Percentiles rank a stretch among this genome's conserved stretches.
Conservation (phyloP, 2,329 filamentous ascomycete genomes). For the Nakataea oryzae region DNA sequence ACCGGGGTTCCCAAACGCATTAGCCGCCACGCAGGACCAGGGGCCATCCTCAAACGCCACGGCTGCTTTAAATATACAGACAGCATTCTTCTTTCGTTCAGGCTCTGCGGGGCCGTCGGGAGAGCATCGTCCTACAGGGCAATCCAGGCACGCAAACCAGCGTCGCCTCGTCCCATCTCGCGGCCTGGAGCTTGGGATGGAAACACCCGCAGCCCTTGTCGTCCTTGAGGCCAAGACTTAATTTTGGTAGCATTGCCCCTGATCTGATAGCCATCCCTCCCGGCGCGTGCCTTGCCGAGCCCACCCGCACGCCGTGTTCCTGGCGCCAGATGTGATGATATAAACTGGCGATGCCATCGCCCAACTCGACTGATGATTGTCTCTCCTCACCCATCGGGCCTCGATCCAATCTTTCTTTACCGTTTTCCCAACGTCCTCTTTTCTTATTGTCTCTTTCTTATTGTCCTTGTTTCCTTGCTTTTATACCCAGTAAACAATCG, state of each 20-base stretch:
- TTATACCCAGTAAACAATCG: too few relatives aligned
- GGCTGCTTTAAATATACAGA: neutral
- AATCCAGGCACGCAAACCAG: too few relatives aligned
- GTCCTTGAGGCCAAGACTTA: neutral
- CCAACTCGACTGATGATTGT: neutral
- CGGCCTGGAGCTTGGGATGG: neutral
- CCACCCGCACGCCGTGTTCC: neutral
- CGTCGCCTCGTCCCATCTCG: neutral
- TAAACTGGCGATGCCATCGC: neutral
- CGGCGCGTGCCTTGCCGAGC: too few relatives aligned
- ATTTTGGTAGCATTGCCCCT: neutral
- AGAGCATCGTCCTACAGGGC: neutral
- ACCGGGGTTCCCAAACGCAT: neutral
- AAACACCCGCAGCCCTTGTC: neutral
- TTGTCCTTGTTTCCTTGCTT: too few relatives aligned
- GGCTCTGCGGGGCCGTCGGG: too few relatives aligned
- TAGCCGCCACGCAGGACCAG: neutral
- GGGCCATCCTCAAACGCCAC: neutral
- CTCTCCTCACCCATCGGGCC: neutral
- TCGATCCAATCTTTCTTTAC: neutral
- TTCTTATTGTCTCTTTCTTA: neutral
- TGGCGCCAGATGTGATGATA: neutral
- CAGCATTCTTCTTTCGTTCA: neutral
- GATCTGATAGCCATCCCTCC: too few relatives aligned
- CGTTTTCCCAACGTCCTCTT: neutral